Percentiles rank a stretch among this genome's conserved stretches.
phyloP scores from a whole-genome alignment of 2,329 filamentous ascomycete genomes.

The Ascomycota sp. region DNA sequence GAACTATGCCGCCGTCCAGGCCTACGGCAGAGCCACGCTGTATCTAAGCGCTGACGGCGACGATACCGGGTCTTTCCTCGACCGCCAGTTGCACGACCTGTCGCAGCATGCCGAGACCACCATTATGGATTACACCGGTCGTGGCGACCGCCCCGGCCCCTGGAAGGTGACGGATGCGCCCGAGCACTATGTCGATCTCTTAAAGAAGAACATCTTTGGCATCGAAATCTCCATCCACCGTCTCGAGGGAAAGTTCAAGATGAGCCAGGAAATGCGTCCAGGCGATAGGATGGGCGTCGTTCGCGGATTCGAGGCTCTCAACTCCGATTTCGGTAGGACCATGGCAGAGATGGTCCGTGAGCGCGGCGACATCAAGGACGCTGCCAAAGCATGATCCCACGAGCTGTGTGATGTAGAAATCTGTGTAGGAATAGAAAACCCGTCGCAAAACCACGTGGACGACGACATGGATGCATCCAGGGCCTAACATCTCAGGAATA shows the following conservation, averaged over 20 bases:
- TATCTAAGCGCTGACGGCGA: slow-evolving; percentile 25
- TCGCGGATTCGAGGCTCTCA: slow-evolving; percentile 25
- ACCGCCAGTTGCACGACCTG: slow-evolving; percentile 29
- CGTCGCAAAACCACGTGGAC: too few species aligned
- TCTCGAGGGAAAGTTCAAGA: slow-evolving; percentile 41
- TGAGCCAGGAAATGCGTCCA: slow-evolving; percentile 35
- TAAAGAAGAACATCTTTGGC: slow-evolving; percentile 36
- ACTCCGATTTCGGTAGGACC: slow-evolving; percentile 9
- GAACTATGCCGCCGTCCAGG: slow-evolving; percentile 46
- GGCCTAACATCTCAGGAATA: too few species aligned
- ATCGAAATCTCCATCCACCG: slow-evolving; percentile 33
- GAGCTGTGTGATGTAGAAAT: background rate
- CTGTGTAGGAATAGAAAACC: background rate
- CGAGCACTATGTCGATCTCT: slow-evolving; percentile 24
- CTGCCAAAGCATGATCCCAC: slow-evolving; percentile 1
- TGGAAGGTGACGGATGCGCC: slow-evolving; percentile 39
- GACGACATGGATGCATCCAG: too few species aligned
- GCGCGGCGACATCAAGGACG: slow-evolving; percentile 8
- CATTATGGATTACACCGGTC: slow-evolving; percentile 32
- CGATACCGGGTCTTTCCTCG: slow-evolving; percentile 24
- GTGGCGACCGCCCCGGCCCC: slow-evolving; percentile 7
- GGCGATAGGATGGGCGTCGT: slow-evolving; percentile 34
- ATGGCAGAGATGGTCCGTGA: slow-evolving; percentile 13
- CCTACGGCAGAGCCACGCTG: slow-evolving; percentile 33
- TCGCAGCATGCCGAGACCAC: slow-evolving; percentile 24